Evolutionary conservation across 2,329 filamentous ascomycete genomes (phyloP), one percentile per base, ranked within the genome.

Genomic region (Fusarium xyrophilum): DNA sequence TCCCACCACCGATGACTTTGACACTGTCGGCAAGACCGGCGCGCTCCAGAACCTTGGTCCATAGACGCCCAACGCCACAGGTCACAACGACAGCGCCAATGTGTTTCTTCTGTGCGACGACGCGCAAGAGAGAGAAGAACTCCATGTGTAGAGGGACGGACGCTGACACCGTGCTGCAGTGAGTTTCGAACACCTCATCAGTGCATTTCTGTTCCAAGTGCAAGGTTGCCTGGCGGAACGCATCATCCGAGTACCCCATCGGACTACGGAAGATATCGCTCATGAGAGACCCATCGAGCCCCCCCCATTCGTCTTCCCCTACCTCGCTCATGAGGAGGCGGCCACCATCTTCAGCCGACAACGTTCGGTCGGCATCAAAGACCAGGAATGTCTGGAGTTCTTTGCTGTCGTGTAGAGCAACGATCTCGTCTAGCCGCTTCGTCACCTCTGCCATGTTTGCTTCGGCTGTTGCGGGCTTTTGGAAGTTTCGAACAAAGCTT

Each of bases 301-400:
- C n/a, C 23, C 23, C n/a, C 36, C 38, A 40, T 11, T 23, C 38
- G 6, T 40, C 6, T 23, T 0, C 38, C 14, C 23, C 38, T 4
- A 40, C 15, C 21, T 23, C 21, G 2, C 0, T 4, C 85, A 84
- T 89, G 73, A 88, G 88, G 55, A 86, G 39, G 0, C 38, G 56
- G 1, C 84, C 83, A 7, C 82, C 83, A 63, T 90, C 87, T 15
- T 81, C 66, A 2, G 81, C 58, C 8, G 81, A 75, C 55, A 91
- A 73, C 0, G 87, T 90, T 65, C 76, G 84, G 73, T 90, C 87
- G 0, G 76, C 88, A 63, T 91, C 88, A 5, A 91, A 47, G 0
- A 89, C 82, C 19, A 90, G 52, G 46, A 86, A 75, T 0, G 79
- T 86, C 44, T 84, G 69, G 12, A 81, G 51, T 4, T 67, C 40